Percentiles rank a stretch among this genome's conserved stretches.
These are phyloP conservation scores for Urtica urens DNA, from an alignment of 306 rosid species.

Conservation along the genomic window DNA sequence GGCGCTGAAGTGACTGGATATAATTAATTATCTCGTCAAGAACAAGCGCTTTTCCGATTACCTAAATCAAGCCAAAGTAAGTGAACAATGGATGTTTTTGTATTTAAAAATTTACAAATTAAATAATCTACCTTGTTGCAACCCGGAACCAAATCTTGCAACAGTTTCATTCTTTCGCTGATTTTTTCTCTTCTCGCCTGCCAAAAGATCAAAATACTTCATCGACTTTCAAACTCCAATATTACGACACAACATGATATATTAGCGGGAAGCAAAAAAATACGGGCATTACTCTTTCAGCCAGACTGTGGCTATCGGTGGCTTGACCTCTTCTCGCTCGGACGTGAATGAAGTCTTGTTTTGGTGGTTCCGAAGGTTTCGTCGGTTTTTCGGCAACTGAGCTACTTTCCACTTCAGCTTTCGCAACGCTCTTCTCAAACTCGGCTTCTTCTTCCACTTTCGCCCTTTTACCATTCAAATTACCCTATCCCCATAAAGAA, in stretches of 20 bases:
- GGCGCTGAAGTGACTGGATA: slow-evolving; percentile 76
- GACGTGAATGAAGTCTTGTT: slow-evolving; percentile 82
- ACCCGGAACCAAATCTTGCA: slow-evolving; percentile 91
- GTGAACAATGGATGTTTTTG: not conserved
- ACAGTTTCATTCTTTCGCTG: slow-evolving; percentile 84
- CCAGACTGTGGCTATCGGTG: slow-evolving; percentile 95
- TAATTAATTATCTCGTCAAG: slow-evolving; percentile 94
- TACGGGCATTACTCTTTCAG: slow-evolving; percentile 58
- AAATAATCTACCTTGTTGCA: slow-evolving; percentile 61
- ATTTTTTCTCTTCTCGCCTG: slow-evolving; percentile 96
- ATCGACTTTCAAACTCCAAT: not conserved
- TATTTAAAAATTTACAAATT: not conserved
- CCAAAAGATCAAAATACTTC: slow-evolving; percentile 14
- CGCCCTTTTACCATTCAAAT: slow-evolving; percentile 38
- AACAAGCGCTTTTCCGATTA: slow-evolving; percentile 85
- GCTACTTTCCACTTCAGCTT: slow-evolving; percentile 37
- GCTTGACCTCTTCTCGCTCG: slow-evolving; percentile 99
- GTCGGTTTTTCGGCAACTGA: slow-evolving; percentile 33
- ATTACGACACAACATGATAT: not conserved
- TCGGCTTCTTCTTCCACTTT: slow-evolving; percentile 34
- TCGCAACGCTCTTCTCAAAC: slow-evolving; percentile 22
- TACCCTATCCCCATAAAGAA: slow-evolving; percentile 31
- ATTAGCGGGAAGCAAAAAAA: not conserved
- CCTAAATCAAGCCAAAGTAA: slow-evolving; percentile 22
- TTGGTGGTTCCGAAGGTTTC: slow-evolving; percentile 55